A percentile compares a stretch with the other conserved stretches of the same genome.
These are phyloP conservation scores for Gryganskiella cystojenkinii DNA, from an alignment of 192 early-diverging fungal species.

Conservation along the genomic window DNA sequence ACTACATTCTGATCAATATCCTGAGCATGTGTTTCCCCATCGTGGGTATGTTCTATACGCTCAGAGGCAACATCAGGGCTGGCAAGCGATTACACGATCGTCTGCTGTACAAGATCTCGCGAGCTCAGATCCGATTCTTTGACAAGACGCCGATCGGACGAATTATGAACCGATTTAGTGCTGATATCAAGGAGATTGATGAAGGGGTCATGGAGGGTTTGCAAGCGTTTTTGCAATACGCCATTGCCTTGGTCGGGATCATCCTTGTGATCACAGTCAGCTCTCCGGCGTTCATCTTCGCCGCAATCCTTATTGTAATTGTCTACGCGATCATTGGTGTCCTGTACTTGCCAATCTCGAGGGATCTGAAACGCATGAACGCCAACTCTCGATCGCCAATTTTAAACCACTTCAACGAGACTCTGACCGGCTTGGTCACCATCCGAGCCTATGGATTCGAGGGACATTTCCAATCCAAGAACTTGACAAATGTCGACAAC, in stretches of 20 bases:
- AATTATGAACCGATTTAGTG: conserved; percentile 85
- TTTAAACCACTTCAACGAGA: no score
- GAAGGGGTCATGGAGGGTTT: conserved; percentile 58
- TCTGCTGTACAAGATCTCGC: conserved; percentile 63
- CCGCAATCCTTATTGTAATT: conserved; percentile 49
- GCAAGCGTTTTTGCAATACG: conserved; percentile 53
- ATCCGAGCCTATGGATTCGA: conserved; percentile 76
- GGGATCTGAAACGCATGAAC: no score
- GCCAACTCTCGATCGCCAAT: no score
- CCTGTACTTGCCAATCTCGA: no score
- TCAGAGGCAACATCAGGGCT: conserved; percentile 56
- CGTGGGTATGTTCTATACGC: conserved; percentile 10
- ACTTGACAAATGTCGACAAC: conserved; percentile 65
- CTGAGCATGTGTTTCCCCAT: no score
- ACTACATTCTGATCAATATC: no score
- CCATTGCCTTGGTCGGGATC: conserved; percentile 55
- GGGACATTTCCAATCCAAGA: conserved; percentile 65
- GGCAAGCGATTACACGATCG: conserved; percentile 16
- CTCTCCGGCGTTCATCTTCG: conserved; percentile 66
- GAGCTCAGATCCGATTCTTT: conserved; percentile 83
- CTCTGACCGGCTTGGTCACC: no score
- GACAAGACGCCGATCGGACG: conserved; percentile 84
- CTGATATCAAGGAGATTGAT: conserved; percentile 83
- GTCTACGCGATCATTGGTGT: no score
- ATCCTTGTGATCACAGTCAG: conserved; percentile 65